Conservation (phyloP, 2,329 filamentous ascomycete species). For the Pestalotiopsis sp. region DNA sequence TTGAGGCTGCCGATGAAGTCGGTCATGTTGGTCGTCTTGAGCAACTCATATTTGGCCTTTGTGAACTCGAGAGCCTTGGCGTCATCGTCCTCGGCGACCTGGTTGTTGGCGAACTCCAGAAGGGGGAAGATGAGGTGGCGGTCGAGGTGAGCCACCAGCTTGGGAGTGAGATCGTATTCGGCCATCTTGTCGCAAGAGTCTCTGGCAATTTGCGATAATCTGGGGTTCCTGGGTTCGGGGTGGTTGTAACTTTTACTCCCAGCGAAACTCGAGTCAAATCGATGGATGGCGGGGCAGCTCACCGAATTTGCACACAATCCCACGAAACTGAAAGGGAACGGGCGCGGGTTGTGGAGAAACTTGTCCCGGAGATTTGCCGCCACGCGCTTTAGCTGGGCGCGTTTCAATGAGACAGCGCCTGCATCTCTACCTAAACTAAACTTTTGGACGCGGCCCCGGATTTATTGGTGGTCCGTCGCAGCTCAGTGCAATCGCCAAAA, state of each 20-base stretch:
- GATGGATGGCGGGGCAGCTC: slow-evolving; percentile 10
- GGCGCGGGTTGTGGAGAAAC: slow-evolving; percentile 9
- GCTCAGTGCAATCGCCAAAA: not conserved
- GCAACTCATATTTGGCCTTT: slow-evolving; percentile 86
- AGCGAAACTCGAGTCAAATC: not conserved
- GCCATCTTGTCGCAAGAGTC: slow-evolving; percentile 49
- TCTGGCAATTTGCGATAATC: not conserved
- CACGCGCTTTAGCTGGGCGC: not conserved
- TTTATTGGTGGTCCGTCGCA: slow-evolving; percentile 3
- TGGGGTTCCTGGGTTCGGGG: not conserved
- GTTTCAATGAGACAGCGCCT: too few relatives aligned
- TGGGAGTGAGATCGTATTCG: slow-evolving; percentile 79
- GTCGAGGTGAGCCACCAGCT: slow-evolving; percentile 89
- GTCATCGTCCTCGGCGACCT: slow-evolving; percentile 72
- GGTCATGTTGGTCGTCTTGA: slow-evolving; percentile 98
- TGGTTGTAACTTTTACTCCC: not conserved
- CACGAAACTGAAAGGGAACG: not conserved
- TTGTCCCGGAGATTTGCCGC: slow-evolving; percentile 6
- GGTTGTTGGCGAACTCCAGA: slow-evolving; percentile 84
- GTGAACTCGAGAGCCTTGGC: slow-evolving; percentile 68
- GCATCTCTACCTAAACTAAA: not conserved
- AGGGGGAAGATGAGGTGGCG: slow-evolving; percentile 95
- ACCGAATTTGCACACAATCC: slow-evolving; percentile 11
- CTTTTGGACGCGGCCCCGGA: slow-evolving; percentile 1
- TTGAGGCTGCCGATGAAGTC: slow-evolving; percentile 94